Percentiles rank a stretch among this genome's conserved stretches.
Evolutionary conservation across 768 basidiomycete genomes (phyloP).

Genomic region (Leccinum uliginosum): DNA sequence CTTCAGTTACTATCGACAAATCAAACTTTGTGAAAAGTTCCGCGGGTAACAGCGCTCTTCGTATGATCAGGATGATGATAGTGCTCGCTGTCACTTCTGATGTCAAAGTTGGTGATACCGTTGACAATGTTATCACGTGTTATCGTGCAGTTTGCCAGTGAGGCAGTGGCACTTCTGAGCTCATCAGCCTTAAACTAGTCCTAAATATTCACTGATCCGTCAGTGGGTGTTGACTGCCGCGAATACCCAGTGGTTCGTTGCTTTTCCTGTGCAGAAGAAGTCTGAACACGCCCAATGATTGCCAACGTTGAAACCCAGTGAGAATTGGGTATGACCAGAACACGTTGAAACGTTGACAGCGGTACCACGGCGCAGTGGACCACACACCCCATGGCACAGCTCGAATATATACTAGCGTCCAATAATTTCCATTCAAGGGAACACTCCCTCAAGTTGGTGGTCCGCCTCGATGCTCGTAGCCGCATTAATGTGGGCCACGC

Average conservation of each 20-base stretch:
- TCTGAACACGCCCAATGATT: not conserved
- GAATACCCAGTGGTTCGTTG: too few species aligned
- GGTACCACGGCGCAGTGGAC: too few species aligned
- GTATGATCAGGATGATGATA: not conserved
- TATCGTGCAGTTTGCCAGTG: not conserved
- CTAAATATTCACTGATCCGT: not conserved
- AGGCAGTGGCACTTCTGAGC: too few species aligned
- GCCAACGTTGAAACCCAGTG: too few species aligned
- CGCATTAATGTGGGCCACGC: not conserved
- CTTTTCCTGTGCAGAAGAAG: not conserved
- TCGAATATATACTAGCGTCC: not conserved
- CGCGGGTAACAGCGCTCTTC: not conserved
- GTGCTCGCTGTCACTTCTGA: conserved; percentile 2
- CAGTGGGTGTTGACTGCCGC: too few species aligned
- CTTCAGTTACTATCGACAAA: not conserved
- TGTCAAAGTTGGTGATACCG: not conserved
- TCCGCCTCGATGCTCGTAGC: not conserved
- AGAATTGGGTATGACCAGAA: too few species aligned
- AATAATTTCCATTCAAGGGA: not conserved
- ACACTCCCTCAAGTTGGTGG: not conserved
- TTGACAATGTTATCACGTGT: not conserved
- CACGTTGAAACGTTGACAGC: too few species aligned
- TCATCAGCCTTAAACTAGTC: too few species aligned
- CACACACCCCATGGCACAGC: not conserved
- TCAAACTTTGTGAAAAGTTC: not conserved